Percentiles rank a stretch among this genome's conserved stretches.
phyloP scores from a whole-genome alignment of 345 rosid genomes.

The Populus nigra region DNA sequence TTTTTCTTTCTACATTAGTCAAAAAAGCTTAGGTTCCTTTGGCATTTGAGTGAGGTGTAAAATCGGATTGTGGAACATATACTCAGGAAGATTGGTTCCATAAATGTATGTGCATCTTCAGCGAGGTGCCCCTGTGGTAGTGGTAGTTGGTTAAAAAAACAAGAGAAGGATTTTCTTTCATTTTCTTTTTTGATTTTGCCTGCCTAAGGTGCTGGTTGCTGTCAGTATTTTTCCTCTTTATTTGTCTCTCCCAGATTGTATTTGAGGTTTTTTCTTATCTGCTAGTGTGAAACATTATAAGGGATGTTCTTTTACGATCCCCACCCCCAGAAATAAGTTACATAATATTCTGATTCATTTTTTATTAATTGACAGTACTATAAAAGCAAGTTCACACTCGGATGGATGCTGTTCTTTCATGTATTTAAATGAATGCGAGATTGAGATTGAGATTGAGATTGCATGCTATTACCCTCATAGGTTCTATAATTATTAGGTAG shows the following conservation, averaged over 20 bases:
- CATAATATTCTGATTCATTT: slow-evolving; percentile 35
- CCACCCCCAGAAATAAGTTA: slow-evolving; percentile 39
- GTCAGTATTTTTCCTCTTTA: slow-evolving; percentile 21
- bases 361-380: background rate
- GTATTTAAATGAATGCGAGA: background rate
- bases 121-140: slow-evolving; percentile 18
- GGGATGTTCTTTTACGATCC: slow-evolving; percentile 32
- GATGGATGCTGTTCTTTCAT: background rate
- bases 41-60: slow-evolving; percentile 62
- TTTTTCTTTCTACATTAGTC: slow-evolving; percentile 18
- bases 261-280: slow-evolving; percentile 41
- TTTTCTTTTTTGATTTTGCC: slow-evolving; percentile 31
- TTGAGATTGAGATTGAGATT: no score
- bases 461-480: no score
- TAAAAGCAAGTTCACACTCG: background rate
- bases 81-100: slow-evolving; percentile 45
- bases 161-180: slow-evolving; percentile 17
- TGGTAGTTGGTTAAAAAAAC: slow-evolving; percentile 23
- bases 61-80: slow-evolving; percentile 51
- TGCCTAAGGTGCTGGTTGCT: slow-evolving; percentile 36
- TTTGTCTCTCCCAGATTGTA: slow-evolving; percentile 42
- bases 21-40: slow-evolving; percentile 41
- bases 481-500: no score
- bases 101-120: slow-evolving; percentile 39
- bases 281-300: slow-evolving; percentile 40